Percentiles rank a stretch among this genome's conserved stretches.
Evolutionary conservation across 2,329 filamentous ascomycete genomes (phyloP).

Genomic region (Trichocomaceae sp.): DNA sequence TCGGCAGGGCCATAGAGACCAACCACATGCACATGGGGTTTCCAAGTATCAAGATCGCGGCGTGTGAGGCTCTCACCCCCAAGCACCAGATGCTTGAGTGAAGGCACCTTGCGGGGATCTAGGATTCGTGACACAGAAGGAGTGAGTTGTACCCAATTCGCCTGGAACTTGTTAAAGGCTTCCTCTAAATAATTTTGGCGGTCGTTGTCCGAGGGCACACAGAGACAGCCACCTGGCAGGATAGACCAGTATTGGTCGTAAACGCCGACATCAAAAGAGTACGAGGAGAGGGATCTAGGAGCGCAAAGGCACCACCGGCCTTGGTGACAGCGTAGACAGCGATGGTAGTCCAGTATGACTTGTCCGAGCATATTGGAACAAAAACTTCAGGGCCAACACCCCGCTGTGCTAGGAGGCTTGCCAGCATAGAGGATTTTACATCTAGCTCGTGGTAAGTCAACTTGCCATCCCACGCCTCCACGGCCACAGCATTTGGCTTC

Average conservation of each 20-base stretch:
- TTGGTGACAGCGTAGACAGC: background rate
- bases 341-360: slow-evolving; percentile 2
- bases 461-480: slow-evolving; percentile 11
- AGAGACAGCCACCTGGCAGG: slow-evolving; percentile 52
- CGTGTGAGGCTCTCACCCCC: slow-evolving; percentile 38
- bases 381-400: background rate
- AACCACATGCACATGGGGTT: background rate
- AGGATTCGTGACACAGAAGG: slow-evolving; percentile 49
- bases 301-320: slow-evolving; percentile 2
- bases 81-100: slow-evolving; percentile 36
- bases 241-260: slow-evolving; percentile 51
- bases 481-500: slow-evolving; percentile 2
- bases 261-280: slow-evolving; percentile 50
- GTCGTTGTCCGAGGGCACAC: slow-evolving; percentile 49
- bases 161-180: slow-evolving; percentile 45
- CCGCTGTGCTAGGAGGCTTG: background rate
- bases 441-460: slow-evolving; percentile 10
- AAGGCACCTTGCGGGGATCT: slow-evolving; percentile 20
- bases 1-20: background rate
- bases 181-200: slow-evolving; percentile 18
- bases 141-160: slow-evolving; percentile 54
- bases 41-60: slow-evolving; percentile 21
- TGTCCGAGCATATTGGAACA: slow-evolving; percentile 4
- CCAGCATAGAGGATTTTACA: background rate
- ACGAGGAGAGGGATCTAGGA: slow-evolving; percentile 32